Base-by-base conservation (phyloP, 169 alveolate species). In the Eimeria necatrix region DNA sequence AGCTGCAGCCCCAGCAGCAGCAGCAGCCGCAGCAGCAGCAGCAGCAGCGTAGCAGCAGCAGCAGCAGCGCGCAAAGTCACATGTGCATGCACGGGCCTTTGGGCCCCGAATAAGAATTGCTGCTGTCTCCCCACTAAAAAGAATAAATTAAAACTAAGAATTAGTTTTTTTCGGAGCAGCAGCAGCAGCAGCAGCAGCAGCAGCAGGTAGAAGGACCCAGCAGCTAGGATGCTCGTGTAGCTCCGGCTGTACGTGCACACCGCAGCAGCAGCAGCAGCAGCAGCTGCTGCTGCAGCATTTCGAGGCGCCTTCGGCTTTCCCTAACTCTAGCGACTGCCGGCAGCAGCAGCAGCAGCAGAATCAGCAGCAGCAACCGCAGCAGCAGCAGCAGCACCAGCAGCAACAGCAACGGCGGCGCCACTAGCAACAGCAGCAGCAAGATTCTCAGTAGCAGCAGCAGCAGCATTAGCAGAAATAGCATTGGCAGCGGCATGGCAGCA, bases 241-340 rank as follows among this genome's bases (percentile, higher is more conserved):
- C 14, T 73, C 56, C 8, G 83, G 83, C n/a, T 22, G 83, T 22
- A 22, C 83, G 16, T 7, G 24, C 83, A 9, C 16, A 9, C 9
- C 14, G 83, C 83, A 73, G 83, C 83, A 41, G 83, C 83, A 73
- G 18, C 83, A 22, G 83, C 83, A 26, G 83, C 83, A 26, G 48
- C 83, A 73, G 51, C 85, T 48, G 52, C 85, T 74, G 85, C 85
- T 32, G 85, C 85, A 32, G 85, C 85, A 74, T 49, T 10, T n/a
- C n/a, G n/a, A 56, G 68, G 68, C 68, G 9, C n/a, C 68, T 16
- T 16, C 68, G n/a, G n/a, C 68, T 10, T 9, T 16, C 68, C 68
- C 16, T 56, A 10, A 16, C 68, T 56, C n/a, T 16, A 10, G 60
- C 59, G 4, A n/a, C 60, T 74, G 60, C 59, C 6, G n/a, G 61